Conservation (phyloP, 2,329 filamentous ascomycete species). For the Trichophyton rubrum region DNA sequence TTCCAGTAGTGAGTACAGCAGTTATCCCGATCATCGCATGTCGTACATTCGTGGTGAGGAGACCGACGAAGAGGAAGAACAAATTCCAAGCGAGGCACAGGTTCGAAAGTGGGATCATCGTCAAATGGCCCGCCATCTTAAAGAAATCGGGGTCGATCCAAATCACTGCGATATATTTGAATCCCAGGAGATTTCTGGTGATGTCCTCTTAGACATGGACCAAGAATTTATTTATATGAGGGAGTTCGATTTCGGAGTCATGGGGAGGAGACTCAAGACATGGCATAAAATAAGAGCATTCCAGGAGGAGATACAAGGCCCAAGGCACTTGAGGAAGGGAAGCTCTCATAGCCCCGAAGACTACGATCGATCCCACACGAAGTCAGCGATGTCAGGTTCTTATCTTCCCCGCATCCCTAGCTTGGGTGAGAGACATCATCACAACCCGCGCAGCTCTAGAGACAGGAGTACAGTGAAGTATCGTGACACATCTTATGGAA, state of each 20-base stretch:
- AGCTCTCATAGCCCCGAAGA: constrained; percentile 36
- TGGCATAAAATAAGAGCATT: constrained; percentile 93
- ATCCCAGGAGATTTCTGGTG: constrained; percentile 90
- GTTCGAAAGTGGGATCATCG: constrained; percentile 68
- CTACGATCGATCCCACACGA: constrained; percentile 30
- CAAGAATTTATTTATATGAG: constrained; percentile 92
- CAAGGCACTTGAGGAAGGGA: constrained; percentile 34
- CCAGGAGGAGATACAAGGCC: constrained; percentile 68
- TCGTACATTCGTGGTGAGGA: constrained; percentile 83
- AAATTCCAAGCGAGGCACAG: constrained; percentile 55
- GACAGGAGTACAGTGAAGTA: constrained; percentile 9
- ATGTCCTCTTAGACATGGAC: constrained; percentile 87
- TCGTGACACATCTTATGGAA: constrained; percentile 13
- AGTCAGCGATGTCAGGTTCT: constrained; percentile 26
- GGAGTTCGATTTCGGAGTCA: constrained; percentile 83
- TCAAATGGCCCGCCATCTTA: constrained; percentile 80
- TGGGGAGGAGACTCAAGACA: constrained; percentile 77
- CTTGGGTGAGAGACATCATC: constrained; percentile 18
- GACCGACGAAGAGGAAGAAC: constrained; percentile 77
- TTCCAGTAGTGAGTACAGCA: constrained; percentile 84
- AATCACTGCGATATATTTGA: constrained; percentile 87
- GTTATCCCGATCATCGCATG: constrained; percentile 58
- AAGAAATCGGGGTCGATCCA: constrained; percentile 71
- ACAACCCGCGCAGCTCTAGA: constrained; percentile 8
- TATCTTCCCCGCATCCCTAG: constrained; percentile 35